Conservation (phyloP, 805 yeast species). For the Starmerella ratchasimensis region DNA sequence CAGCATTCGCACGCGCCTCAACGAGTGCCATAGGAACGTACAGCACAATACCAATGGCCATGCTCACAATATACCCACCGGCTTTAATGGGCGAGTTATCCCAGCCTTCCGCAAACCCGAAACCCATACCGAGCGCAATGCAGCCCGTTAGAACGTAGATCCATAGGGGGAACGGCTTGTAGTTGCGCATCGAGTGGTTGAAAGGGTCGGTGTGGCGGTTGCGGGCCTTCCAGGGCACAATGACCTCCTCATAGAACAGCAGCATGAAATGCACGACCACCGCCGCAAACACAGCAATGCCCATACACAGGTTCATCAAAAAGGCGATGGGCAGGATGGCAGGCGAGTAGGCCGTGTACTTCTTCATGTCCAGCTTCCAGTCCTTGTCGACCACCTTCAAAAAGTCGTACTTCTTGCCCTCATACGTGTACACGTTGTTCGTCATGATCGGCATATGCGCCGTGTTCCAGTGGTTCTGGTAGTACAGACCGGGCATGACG, state of each 20-base stretch:
- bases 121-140: conserved; percentile 12
- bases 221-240: conserved; percentile 24
- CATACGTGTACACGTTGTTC: conserved; percentile 40
- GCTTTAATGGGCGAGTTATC: conserved; percentile 35
- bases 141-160: conserved; percentile 38
- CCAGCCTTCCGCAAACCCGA: conserved; percentile 25
- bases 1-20: conserved; percentile 48
- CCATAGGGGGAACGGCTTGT: conserved; percentile 52
- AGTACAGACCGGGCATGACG: conserved; percentile 29
- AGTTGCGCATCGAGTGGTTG: conserved; percentile 38
- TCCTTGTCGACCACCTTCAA: conserved; percentile 34
- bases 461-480: conserved; percentile 43
- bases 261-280: conserved; percentile 42
- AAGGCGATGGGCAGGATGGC: conserved; percentile 49
- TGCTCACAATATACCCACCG: conserved; percentile 32
- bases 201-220: conserved; percentile 37
- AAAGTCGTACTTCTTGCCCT: conserved; percentile 38
- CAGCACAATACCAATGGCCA: conserved; percentile 41
- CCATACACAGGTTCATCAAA: conserved; percentile 44
- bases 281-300: conserved; percentile 51
- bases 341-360: conserved; percentile 49
- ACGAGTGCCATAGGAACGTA: conserved; percentile 52
- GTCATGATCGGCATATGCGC: conserved; percentile 42
- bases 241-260: conserved; percentile 45
- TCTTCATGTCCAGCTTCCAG: conserved; percentile 34